Evolutionary conservation across 1,284 basidiomycete genomes (phyloP).

Genomic region (Leccinum fallax): DNA sequence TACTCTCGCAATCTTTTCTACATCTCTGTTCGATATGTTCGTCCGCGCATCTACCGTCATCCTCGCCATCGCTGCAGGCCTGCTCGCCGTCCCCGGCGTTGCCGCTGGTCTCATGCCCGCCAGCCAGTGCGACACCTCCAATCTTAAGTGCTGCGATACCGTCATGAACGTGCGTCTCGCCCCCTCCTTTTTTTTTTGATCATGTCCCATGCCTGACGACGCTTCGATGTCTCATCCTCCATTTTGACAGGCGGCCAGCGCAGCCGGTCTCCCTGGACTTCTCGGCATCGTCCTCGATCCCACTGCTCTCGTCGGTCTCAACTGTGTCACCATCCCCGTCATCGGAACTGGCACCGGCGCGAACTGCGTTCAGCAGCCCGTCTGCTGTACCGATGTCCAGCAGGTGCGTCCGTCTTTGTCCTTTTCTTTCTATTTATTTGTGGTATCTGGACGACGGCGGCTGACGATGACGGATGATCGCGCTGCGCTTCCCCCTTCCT

Average conservation of each 20-base stretch:
- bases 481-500: not conserved
- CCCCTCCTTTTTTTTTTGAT: not conserved
- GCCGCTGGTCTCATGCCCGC: not conserved
- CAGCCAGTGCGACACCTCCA: constrained; percentile 16
- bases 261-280: rapidly evolving
- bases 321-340: constrained; percentile 8
- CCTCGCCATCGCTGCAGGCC: constrained; percentile 16
- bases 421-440: not conserved
- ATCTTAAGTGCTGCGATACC: constrained; percentile 11
- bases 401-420: constrained; percentile 9
- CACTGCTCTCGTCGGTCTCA: not conserved
- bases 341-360: not conserved
- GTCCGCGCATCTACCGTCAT: constrained; percentile 13
- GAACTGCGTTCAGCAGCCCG: constrained; percentile 1
- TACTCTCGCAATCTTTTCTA: not conserved
- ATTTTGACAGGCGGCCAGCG: constrained; percentile 1
- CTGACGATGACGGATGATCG: constrained; percentile 1
- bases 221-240: too few relatives aligned
- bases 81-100: constrained; percentile 7
- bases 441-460: not conserved
- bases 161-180: constrained; percentile 1
- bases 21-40: constrained; percentile 15
- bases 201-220: not conserved
- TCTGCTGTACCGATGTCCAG: constrained; percentile 7
- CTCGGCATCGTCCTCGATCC: not conserved